Evolutionary conservation across 2,329 filamentous ascomycete species (phyloP).

Genomic region (Calonectria leucothoes): DNA sequence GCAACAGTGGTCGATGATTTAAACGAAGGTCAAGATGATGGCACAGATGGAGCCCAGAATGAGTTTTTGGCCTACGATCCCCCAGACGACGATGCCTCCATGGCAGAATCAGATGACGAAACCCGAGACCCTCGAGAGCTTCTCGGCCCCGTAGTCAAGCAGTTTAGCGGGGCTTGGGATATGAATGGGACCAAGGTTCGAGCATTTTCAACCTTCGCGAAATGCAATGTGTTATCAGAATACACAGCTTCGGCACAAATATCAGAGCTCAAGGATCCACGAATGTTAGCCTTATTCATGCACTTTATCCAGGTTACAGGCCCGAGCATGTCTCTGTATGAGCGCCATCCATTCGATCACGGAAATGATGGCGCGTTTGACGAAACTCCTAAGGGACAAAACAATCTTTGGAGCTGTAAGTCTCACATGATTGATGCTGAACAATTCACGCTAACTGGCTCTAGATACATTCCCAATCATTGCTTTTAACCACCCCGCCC

Average conservation of each 20-base stretch:
- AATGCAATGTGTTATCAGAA: conserved; percentile 67
- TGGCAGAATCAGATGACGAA: conserved; percentile 72
- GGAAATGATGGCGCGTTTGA: conserved; percentile 67
- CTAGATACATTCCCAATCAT: conserved; percentile 84
- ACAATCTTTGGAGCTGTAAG: conserved; percentile 74
- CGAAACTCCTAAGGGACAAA: conserved; percentile 71
- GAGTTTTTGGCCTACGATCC: conserved; percentile 41
- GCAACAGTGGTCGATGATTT: background rate
- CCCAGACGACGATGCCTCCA: conserved; percentile 69
- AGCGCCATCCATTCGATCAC: conserved; percentile 82
- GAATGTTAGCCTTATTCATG: conserved; percentile 85
- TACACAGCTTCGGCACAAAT: conserved; percentile 74
- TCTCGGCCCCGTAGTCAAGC: conserved; percentile 49
- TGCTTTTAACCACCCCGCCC: conserved; percentile 84
- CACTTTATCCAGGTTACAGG: conserved; percentile 93
- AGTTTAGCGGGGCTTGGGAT: conserved; percentile 46
- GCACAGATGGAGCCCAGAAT: conserved; percentile 12
- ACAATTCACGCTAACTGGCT: conserved; percentile 32
- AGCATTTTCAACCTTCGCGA: conserved; percentile 61
- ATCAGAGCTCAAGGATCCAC: conserved; percentile 82
- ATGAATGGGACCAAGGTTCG: conserved; percentile 56
- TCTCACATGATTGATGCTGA: conserved; percentile 18
- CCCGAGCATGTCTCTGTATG: conserved; percentile 87
- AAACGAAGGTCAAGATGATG: conserved; percentile 23
- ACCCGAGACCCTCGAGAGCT: conserved; percentile 51